Percentiles rank a stretch among this genome's conserved stretches.
Conservation (phyloP, 495 filamentous ascomycete genomes). For the Aspergillus ostianus region DNA sequence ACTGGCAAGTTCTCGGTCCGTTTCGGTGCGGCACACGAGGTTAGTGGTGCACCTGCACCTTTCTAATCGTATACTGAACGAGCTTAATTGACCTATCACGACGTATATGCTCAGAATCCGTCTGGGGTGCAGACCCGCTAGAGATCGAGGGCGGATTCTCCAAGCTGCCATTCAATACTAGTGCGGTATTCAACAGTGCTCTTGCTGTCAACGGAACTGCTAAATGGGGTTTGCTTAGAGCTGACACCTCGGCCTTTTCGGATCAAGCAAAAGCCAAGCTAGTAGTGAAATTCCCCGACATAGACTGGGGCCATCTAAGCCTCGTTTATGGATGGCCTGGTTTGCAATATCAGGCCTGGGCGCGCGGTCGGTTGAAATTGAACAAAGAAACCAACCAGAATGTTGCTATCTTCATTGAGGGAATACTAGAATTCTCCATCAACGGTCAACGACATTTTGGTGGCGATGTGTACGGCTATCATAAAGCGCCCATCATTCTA, state of each 20-base stretch:
- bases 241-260: slow-evolving; percentile 19
- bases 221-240: slow-evolving; percentile 38
- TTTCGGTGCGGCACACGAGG: slow-evolving; percentile 62
- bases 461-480: slow-evolving; percentile 55
- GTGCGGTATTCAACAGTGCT: slow-evolving; percentile 46
- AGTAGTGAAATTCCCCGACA: slow-evolving; percentile 42
- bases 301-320: slow-evolving; percentile 52
- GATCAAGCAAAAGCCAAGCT: slow-evolving; percentile 31
- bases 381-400: slow-evolving; percentile 18
- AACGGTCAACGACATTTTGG: slow-evolving; percentile 53
- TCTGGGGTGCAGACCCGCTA: slow-evolving; percentile 61
- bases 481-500: slow-evolving; percentile 48
- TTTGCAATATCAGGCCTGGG: slow-evolving; percentile 60
- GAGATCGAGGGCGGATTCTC: slow-evolving; percentile 53
- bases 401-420: slow-evolving; percentile 42
- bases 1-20: slow-evolving; percentile 57
- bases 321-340: slow-evolving; percentile 60
- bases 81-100: background rate
- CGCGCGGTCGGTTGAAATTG: slow-evolving; percentile 47
- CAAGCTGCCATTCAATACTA: slow-evolving; percentile 34
- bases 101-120: slow-evolving; percentile 41
- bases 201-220: slow-evolving; percentile 49
- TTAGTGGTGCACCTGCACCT: slow-evolving; percentile 21
- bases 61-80: background rate
- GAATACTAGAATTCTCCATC: slow-evolving; percentile 51